Evolutionary conservation across 1,139 yeast species (phyloP), one percentile per base, ranked within the genome.

Genomic region (Wickerhamiella pararugosa): DNA sequence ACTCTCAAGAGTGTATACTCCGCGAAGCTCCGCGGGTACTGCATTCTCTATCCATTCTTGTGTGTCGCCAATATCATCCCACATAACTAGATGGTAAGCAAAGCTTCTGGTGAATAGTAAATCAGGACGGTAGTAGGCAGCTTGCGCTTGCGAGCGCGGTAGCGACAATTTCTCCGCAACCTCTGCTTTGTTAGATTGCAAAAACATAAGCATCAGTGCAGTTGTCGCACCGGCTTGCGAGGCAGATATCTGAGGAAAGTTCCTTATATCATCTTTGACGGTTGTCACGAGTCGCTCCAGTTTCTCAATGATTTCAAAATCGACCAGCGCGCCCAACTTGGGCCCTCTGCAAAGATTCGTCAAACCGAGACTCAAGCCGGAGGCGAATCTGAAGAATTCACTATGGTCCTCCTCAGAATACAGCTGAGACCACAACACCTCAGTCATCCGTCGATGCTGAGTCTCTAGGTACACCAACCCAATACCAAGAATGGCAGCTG

Each of bases 401-500:
- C 77, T 58, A 15, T 15, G 21, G 32, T 31, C 27, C 10, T 33
- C 28, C 6, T 29, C 34, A n/a, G 15, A 39, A 15, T 29, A 34
- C 7, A 40, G 31, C 39, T 84, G 93, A 0, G 79, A 69, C 25
- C 82, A 63, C 42, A 90, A 63, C 15, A 83, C 73, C 50, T 82
- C 93, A 46, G 90, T 79, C 92, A 90, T 83, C 49, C 94, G 68
- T 39, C 94, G 70, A 54, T 87, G 94, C 46, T 77, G 87, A 9
- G 87, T 75, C 42, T 74, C 82, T 44, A 76, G 63, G 54, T 84
- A 87, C 6, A 92, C 64, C 45, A 92, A 65, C 0, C 98, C 99
- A 49, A 92, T 75, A 0, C 97, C 96, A 41, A 90, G 65, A 36
- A 90, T 61, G 0, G 97, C 97, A 0, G 97, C 95, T 0, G 94